These are phyloP conservation scores for Euphorbia lathyris DNA, from an alignment of 345 rosid genomes.

Conservation along the genomic window DNA sequence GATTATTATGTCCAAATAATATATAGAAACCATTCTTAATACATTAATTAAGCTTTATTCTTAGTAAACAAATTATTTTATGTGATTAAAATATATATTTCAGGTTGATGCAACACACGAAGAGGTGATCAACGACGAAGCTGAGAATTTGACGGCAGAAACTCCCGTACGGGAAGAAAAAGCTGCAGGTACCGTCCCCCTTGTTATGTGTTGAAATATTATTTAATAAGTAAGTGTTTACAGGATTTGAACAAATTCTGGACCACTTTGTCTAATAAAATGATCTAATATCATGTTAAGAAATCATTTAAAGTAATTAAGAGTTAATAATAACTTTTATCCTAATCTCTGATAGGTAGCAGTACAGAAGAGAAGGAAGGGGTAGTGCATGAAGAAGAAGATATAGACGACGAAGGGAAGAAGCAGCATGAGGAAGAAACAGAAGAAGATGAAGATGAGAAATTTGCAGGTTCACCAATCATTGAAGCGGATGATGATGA, in stretches of 20 bases:
- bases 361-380: slow-evolving; percentile 15
- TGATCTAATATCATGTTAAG: no score
- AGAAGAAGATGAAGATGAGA: neutral
- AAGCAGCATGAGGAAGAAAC: neutral
- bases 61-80: no score
- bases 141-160: neutral
- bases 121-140: neutral
- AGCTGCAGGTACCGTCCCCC: neutral
- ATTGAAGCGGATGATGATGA: slow-evolving; percentile 4
- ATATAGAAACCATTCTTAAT: no score
- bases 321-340: no score
- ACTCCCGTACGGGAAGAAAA: slow-evolving; percentile 14
- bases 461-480: slow-evolving; percentile 5
- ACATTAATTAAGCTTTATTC: no score
- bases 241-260: no score
- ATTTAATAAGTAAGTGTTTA: no score
- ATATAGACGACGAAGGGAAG: neutral
- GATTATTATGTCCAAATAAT: no score
- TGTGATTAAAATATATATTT: neutral
- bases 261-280: no score
- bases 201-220: no score
- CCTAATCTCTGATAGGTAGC: no score
- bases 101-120: slow-evolving; percentile 16
- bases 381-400: slow-evolving; percentile 16
- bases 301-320: no score